Evolutionary conservation across 306 rosid genomes (phyloP).

Genomic region (Spatholobus suberectus): DNA sequence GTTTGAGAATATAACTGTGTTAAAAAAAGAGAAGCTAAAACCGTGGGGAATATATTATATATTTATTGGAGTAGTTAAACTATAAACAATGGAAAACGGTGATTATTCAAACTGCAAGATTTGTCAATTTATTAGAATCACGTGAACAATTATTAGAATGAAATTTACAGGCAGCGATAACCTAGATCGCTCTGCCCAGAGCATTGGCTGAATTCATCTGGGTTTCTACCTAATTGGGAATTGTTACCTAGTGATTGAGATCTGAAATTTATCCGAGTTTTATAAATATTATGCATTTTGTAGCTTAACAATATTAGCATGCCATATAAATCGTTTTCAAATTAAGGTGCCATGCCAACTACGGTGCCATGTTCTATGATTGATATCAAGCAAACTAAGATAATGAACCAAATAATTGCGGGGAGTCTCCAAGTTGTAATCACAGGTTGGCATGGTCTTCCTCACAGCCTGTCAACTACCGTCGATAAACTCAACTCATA

Average conservation of each 20-base stretch:
- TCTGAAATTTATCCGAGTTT: not conserved
- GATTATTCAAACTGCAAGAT: conserved; percentile 19
- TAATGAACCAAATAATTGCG: conserved; percentile 37
- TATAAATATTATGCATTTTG: conserved; percentile 10
- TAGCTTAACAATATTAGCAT: conserved; percentile 12
- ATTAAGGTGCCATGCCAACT: not conserved
- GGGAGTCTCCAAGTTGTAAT: conserved; percentile 38
- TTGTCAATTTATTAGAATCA: not conserved
- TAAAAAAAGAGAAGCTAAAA: not conserved
- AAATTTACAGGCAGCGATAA: not conserved
- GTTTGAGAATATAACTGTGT: not conserved
- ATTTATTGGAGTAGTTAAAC: not conserved
- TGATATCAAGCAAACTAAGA: conserved; percentile 2
- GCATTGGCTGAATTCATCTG: not conserved
- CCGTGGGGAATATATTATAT: not conserved
- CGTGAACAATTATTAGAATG: conserved; percentile 26
- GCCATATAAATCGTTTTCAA: conserved; percentile 22
- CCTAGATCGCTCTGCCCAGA: conserved; percentile 5
- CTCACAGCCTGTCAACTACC: conserved; percentile 60
- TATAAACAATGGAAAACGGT: not conserved
- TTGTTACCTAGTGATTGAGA: not conserved
- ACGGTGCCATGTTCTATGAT: conserved; percentile 21
- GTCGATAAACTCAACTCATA: not conserved
- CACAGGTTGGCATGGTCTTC: conserved; percentile 53
- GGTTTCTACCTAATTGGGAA: not conserved